A percentile compares a stretch with the other conserved stretches of the same genome.
Evolutionary conservation across 179 eudicot genomes (phyloP).

Genomic region (Silene coronaria): DNA sequence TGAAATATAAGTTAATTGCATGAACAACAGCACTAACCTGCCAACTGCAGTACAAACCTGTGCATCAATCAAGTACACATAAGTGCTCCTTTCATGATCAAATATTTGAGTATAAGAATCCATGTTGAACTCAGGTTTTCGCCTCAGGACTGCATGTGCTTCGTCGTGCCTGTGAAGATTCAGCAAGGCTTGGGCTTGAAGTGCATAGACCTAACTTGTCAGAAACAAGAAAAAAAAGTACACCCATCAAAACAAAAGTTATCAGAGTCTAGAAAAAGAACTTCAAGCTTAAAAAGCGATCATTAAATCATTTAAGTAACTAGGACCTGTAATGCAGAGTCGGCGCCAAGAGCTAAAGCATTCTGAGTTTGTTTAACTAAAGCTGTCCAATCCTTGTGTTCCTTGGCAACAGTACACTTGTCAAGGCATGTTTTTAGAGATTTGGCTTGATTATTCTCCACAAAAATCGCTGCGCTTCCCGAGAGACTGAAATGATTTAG

Average conservation of each 20-base stretch:
- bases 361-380: conserved; percentile 17
- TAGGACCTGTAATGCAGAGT: conserved; percentile 25
- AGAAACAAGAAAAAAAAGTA: no score
- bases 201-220: conserved; percentile 28
- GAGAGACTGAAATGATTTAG: conserved; percentile 19
- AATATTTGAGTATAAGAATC: conserved; percentile 35
- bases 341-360: conserved; percentile 27
- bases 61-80: conserved; percentile 35
- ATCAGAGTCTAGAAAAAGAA: no score
- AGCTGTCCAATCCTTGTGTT: conserved; percentile 21
- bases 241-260: no score
- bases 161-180: conserved; percentile 47
- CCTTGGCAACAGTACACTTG: conserved; percentile 23
- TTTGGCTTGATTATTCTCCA: conserved; percentile 22
- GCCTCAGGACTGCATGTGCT: conserved; percentile 35
- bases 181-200: conserved; percentile 32
- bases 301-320: no score
- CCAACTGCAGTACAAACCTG: conserved; percentile 45
- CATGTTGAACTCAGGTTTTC: conserved; percentile 30
- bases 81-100: conserved; percentile 30
- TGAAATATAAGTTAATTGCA: no score
- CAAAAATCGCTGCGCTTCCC: conserved; percentile 17
- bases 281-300: no score
- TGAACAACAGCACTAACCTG: conserved; percentile 32
- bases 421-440: conserved; percentile 20